Percentiles rank a stretch among this genome's conserved stretches.
These are phyloP conservation scores for Aspergillus ostianus DNA, from an alignment of 495 filamentous ascomycete species.

Conservation along the genomic window DNA sequence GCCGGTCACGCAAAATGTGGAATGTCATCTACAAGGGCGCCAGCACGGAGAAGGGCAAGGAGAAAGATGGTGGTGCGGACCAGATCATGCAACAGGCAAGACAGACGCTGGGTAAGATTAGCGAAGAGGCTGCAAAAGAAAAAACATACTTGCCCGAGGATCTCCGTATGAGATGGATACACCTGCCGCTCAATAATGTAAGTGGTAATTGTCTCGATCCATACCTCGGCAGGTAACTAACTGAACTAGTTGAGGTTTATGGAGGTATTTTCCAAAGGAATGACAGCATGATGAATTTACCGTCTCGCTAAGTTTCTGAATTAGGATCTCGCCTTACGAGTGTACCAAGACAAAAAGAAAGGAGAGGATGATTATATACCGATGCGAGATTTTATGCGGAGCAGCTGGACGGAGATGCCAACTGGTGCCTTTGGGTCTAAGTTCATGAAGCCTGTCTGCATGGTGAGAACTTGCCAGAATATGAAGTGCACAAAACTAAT, in stretches of 20 bases:
- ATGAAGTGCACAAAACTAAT: not conserved
- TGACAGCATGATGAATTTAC: not conserved
- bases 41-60: not conserved
- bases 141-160: not conserved
- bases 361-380: not conserved
- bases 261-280: not conserved
- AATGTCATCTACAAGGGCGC: not conserved
- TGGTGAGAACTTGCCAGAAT: not conserved
- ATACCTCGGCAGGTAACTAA: not conserved
- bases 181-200: not conserved
- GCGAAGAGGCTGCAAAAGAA: not conserved
- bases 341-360: not conserved
- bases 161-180: not conserved
- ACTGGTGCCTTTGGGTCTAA: not conserved
- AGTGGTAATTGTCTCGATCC: not conserved
- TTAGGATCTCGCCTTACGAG: not conserved
- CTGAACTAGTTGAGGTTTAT: not conserved
- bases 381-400: conserved; percentile 4
- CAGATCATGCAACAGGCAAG: not conserved
- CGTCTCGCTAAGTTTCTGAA: not conserved
- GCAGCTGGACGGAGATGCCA: conserved; percentile 3
- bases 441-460: conserved; percentile 3
- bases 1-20: conserved; percentile 1
- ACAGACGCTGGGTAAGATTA: not conserved
- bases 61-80: not conserved